phyloP scores from a whole-genome alignment of 495 filamentous ascomycete genomes.

The Cudoniella acicularis region DNA sequence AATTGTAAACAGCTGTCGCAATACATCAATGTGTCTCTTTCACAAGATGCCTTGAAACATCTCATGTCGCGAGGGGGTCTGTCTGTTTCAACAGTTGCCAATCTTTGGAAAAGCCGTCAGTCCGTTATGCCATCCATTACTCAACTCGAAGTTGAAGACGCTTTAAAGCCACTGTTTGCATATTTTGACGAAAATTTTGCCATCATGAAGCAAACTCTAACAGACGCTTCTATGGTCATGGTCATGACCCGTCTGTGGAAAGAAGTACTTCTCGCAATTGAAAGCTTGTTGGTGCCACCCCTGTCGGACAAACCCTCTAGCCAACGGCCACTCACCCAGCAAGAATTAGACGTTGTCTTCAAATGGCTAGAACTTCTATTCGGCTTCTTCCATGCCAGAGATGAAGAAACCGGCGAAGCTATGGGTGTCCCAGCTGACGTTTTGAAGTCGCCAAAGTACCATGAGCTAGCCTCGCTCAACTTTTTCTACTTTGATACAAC shows the following conservation, averaged over 20 bases:
- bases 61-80: constrained; percentile 67
- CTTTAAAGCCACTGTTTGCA: constrained; percentile 82
- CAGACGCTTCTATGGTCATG: constrained; percentile 87
- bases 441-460: constrained; percentile 94
- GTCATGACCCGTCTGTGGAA: constrained; percentile 99
- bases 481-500: constrained; percentile 98
- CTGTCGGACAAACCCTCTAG: constrained; percentile 91
- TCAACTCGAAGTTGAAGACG: constrained; percentile 70
- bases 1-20: constrained; percentile 65
- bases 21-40: constrained; percentile 89
- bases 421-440: constrained; percentile 87
- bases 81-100: constrained; percentile 71
- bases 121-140: constrained; percentile 56
- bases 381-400: constrained; percentile 90
- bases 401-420: constrained; percentile 80
- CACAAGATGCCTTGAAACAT: constrained; percentile 69
- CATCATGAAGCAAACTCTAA: constrained; percentile 96
- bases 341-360: constrained; percentile 93
- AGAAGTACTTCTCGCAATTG: constrained; percentile 88
- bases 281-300: constrained; percentile 86
- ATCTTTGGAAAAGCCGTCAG: constrained; percentile 62
- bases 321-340: constrained; percentile 80
- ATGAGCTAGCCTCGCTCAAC: constrained; percentile 90
- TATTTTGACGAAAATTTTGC: constrained; percentile 99
- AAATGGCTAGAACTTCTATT: constrained; percentile 91